phyloP scores from a whole-genome alignment of 345 rosid genomes.

The Sisymbrium irio region DNA sequence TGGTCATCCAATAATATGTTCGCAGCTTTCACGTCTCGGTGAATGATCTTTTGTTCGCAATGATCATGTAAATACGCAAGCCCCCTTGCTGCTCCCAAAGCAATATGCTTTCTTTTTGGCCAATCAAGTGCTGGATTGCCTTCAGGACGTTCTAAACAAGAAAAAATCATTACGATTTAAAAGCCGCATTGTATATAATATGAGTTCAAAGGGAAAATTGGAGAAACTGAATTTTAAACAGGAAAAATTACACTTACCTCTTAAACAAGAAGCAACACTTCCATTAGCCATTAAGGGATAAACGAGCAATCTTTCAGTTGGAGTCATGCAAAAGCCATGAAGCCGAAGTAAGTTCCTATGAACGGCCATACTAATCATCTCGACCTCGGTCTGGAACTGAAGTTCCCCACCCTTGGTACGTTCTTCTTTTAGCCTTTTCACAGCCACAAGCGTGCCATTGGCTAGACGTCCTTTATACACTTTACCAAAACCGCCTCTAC shows the following conservation, averaged over 20 bases:
- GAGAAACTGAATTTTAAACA: not conserved
- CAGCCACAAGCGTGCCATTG: constrained; percentile 74
- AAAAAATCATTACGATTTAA: not conserved
- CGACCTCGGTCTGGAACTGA: constrained; percentile 95
- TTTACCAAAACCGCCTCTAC: constrained; percentile 90
- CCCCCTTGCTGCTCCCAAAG: constrained; percentile 89
- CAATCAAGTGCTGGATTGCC: constrained; percentile 59
- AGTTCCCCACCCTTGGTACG: constrained; percentile 80
- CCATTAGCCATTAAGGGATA: constrained; percentile 91
- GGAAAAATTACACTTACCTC: constrained; percentile 47
- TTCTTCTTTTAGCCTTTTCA: constrained; percentile 86
- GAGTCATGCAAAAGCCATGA: constrained; percentile 94
- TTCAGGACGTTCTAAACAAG: constrained; percentile 53
- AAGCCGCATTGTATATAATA: not conserved
- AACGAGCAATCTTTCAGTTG: constrained; percentile 86
- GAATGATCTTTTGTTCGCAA: constrained; percentile 92
- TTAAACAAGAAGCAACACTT: constrained; percentile 92
- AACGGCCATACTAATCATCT: constrained; percentile 95
- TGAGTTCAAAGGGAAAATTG: not conserved
- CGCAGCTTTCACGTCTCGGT: constrained; percentile 96
- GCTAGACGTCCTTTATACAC: constrained; percentile 89
- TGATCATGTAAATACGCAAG: constrained; percentile 92
- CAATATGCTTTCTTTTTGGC: constrained; percentile 65
- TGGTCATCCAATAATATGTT: constrained; percentile 91
- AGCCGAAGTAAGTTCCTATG: constrained; percentile 83